These are phyloP conservation scores for Boletus pseudopeckii DNA, from an alignment of 768 basidiomycete species.

Conservation along the genomic window DNA sequence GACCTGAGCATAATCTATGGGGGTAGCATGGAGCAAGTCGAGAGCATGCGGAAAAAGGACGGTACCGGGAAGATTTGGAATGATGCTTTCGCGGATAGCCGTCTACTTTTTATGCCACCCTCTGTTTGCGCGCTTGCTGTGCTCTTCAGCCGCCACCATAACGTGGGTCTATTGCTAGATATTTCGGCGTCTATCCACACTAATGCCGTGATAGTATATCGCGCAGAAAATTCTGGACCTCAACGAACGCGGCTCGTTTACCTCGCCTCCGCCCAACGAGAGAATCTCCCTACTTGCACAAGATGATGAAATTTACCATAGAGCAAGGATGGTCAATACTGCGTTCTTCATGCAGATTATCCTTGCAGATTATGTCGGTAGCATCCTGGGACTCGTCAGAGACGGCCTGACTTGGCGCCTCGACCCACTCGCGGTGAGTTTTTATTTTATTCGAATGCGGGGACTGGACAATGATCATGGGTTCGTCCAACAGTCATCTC, in stretches of 20 bases:
- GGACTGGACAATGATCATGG: background rate
- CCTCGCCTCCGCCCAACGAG: slow-evolving; percentile 15
- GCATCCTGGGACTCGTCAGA: slow-evolving; percentile 65
- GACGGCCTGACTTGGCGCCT: slow-evolving; percentile 66
- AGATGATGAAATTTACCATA: slow-evolving; percentile 77
- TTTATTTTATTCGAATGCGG: background rate
- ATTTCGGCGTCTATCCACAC: background rate
- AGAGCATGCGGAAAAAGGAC: slow-evolving; percentile 55
- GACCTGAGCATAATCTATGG: slow-evolving; percentile 78
- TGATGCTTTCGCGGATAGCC: slow-evolving; percentile 66
- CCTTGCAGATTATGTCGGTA: slow-evolving; percentile 69
- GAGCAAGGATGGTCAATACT: slow-evolving; percentile 70
- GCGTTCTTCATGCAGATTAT: slow-evolving; percentile 70
- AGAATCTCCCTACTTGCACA: slow-evolving; percentile 38
- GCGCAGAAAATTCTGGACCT: slow-evolving; percentile 64
- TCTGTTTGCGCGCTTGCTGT: slow-evolving; percentile 64
- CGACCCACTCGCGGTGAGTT: slow-evolving; percentile 56
- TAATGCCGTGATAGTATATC: slow-evolving; percentile 49
- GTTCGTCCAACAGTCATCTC: slow-evolving; percentile 39
- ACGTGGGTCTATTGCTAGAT: slow-evolving; percentile 40
- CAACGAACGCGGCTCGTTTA: slow-evolving; percentile 59
- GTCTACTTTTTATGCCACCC: slow-evolving; percentile 72
- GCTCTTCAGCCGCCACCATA: slow-evolving; percentile 70
- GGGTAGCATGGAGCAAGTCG: slow-evolving; percentile 43
- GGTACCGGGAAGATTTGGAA: slow-evolving; percentile 65